A percentile compares a stretch with the other conserved stretches of the same genome.
phyloP scores from a whole-genome alignment of 208 protist species.

The Kentomonas sorsogonicus region DNA sequence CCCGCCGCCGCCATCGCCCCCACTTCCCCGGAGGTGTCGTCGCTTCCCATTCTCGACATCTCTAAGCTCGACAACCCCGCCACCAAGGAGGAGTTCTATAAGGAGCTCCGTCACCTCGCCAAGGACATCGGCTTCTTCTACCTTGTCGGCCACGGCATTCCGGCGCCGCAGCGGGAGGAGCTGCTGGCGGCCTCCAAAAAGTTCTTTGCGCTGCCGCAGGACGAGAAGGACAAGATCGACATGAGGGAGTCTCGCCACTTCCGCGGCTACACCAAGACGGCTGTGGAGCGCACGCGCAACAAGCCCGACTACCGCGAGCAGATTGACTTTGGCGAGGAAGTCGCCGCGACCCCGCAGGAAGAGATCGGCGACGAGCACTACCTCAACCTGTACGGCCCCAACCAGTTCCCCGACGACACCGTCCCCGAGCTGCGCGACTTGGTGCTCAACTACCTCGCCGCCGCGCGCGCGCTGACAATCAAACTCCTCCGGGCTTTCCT shows the following conservation, averaged over 20 bases:
- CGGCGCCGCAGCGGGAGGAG: slow-evolving; percentile 7
- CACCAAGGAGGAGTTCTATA: slow-evolving; percentile 9
- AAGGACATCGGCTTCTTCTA: slow-evolving; percentile 17
- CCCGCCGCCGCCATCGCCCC: background rate
- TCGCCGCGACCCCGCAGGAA: slow-evolving; percentile 4
- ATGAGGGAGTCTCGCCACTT: slow-evolving; percentile 15
- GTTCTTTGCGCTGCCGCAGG: slow-evolving; percentile 15
- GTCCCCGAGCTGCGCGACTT: background rate
- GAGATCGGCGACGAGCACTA: slow-evolving; percentile 4
- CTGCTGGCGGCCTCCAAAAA: slow-evolving; percentile 11
- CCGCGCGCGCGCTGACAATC: background rate
- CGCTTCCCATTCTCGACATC: slow-evolving; percentile 11
- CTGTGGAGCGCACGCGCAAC: slow-evolving; percentile 9
- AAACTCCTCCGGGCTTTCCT: slow-evolving; percentile 9
- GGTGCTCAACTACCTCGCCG: slow-evolving; percentile 3
- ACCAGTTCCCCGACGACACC: slow-evolving; percentile 2
- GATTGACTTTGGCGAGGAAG: slow-evolving; percentile 4
- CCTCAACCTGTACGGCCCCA: slow-evolving; percentile 5
- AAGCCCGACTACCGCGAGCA: slow-evolving; percentile 16
- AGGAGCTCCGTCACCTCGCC: slow-evolving; percentile 12
- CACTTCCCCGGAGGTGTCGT: background rate
- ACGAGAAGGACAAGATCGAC: slow-evolving; percentile 13
- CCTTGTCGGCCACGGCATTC: slow-evolving; percentile 14
- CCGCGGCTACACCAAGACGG: slow-evolving; percentile 16
- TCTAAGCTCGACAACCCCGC: slow-evolving; percentile 4